Evolutionary conservation across 2,329 filamentous ascomycete genomes (phyloP).

Genomic region (Leptographium lundbergii): DNA sequence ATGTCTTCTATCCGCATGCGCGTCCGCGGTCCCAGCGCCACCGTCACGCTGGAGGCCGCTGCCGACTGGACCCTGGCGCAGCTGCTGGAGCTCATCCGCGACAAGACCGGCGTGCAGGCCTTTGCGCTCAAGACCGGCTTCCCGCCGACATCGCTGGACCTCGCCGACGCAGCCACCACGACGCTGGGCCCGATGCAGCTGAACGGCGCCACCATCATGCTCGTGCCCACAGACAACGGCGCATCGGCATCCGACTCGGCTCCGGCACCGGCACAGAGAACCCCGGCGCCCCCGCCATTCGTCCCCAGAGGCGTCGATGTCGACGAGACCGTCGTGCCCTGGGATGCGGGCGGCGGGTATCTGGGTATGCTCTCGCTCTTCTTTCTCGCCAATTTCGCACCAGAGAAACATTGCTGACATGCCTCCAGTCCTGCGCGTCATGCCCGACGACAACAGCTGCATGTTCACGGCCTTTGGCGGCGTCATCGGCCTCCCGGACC

Average conservation of each 20-base stretch:
- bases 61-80: constrained; percentile 54
- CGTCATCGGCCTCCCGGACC: constrained; percentile 48
- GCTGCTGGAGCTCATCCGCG: constrained; percentile 46
- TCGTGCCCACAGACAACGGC: constrained; percentile 24
- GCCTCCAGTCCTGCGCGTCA: constrained; percentile 62
- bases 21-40: constrained; percentile 61
- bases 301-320: constrained; percentile 22
- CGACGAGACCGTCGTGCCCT: constrained; percentile 32
- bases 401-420: neutral
- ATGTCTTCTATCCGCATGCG: constrained; percentile 47
- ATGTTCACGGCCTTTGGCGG: constrained; percentile 83
- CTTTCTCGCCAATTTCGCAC: too few relatives aligned
- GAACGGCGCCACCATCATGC: constrained; percentile 36
- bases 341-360: constrained; percentile 36
- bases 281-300: constrained; percentile 15
- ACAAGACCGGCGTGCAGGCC: constrained; percentile 48
- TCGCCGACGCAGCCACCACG: constrained; percentile 31
- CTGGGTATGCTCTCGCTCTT: constrained; percentile 21
- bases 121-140: constrained; percentile 79
- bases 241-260: neutral
- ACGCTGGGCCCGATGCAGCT: constrained; percentile 32
- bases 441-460: constrained; percentile 95
- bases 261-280: constrained; percentile 1
- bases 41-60: constrained; percentile 54
- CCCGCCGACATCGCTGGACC: constrained; percentile 58